Evolutionary conservation across 305 asterid genomes (phyloP).

Genomic region (Fraxinus platypoda): DNA sequence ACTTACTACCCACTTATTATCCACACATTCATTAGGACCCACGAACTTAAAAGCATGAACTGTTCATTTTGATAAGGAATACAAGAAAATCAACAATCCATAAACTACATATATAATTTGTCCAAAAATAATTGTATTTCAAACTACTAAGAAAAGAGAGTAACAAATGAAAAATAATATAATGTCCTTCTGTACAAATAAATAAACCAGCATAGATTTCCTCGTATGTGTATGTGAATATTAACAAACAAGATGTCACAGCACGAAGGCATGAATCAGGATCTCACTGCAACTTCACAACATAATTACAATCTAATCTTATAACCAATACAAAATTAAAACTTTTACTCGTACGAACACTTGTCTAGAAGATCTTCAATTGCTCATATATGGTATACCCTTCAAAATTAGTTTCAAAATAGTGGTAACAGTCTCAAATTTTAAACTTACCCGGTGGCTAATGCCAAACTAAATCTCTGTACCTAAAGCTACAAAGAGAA

Average conservation of each 20-base stretch:
- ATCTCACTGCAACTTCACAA: background rate
- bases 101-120: background rate
- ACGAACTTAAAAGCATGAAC: background rate
- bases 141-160: background rate
- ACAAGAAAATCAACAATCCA: background rate
- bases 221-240: background rate
- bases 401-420: background rate
- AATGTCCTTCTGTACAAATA: background rate
- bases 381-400: background rate
- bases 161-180: background rate
- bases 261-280: constrained; percentile 17
- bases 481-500: background rate
- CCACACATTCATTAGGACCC: background rate
- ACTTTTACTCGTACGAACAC: background rate
- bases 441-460: background rate
- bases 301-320: background rate
- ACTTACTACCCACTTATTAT: background rate
- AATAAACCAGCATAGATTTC: background rate
- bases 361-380: background rate
- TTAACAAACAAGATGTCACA: background rate
- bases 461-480: background rate
- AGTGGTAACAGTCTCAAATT: background rate
- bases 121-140: background rate
- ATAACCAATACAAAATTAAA: constrained; percentile 5
- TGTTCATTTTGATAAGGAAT: too few species aligned